Percentiles rank a stretch among this genome's conserved stretches.
phyloP scores from a whole-genome alignment of 192 early-diverging fungal species.

The Borealophlyctis nickersoniae region DNA sequence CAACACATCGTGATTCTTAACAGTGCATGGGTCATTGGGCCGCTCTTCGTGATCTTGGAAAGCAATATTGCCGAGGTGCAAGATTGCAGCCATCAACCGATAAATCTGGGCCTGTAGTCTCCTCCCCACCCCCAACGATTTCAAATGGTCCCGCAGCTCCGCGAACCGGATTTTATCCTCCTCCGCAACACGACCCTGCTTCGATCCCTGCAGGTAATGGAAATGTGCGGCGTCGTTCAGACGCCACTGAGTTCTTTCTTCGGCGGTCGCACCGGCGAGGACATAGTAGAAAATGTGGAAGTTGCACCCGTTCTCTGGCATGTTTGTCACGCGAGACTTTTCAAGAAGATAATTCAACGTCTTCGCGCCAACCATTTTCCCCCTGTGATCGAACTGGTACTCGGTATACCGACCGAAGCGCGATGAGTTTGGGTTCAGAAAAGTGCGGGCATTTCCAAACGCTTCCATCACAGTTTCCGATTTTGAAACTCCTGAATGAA shows the following conservation, averaged over 20 bases:
- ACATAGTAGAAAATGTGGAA: constrained; percentile 97
- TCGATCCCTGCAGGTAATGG: constrained; percentile 32
- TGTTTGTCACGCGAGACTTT: constrained; percentile 68
- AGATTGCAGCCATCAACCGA: constrained; percentile 79
- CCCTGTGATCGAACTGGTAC: constrained; percentile 84
- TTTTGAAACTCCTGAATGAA: constrained; percentile 69
- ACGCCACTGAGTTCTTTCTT: constrained; percentile 65
- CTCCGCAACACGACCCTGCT: constrained; percentile 27
- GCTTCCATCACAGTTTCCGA: constrained; percentile 72
- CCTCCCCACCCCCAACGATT: constrained; percentile 62
- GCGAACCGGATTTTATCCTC: constrained; percentile 61
- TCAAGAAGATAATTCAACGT: constrained; percentile 82
- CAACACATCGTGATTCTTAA: constrained; percentile 72
- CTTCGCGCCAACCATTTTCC: constrained; percentile 80
- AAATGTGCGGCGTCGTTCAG: constrained; percentile 56
- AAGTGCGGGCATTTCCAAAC: constrained; percentile 71
- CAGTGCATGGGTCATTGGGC: constrained; percentile 68
- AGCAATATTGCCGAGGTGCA: constrained; percentile 87
- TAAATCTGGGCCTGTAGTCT: constrained; percentile 76
- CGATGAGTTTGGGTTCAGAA: constrained; percentile 63
- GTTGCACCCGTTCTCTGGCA: constrained; percentile 65
- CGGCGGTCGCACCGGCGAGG: constrained; percentile 74
- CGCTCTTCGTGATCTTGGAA: constrained; percentile 67
- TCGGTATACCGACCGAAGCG: constrained; percentile 80
- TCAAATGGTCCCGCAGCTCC: constrained; percentile 77